Percentiles rank a stretch among this genome's conserved stretches.
Evolutionary conservation across 2,329 filamentous ascomycete genomes (phyloP).

Genomic region (Ceratocystis variospora): DNA sequence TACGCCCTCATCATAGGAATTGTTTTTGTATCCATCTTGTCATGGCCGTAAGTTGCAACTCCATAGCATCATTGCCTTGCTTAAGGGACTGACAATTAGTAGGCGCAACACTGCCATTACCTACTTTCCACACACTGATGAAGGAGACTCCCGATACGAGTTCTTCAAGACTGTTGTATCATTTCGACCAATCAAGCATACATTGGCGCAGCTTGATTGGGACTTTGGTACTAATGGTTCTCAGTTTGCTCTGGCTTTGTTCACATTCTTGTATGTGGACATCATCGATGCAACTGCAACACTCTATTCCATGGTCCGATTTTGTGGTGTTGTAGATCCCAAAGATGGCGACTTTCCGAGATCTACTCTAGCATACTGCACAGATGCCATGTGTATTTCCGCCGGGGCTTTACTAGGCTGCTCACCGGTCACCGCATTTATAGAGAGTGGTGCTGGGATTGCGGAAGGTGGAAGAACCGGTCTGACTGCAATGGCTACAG

Average conservation of each 20-base stretch:
- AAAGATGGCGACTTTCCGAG: conserved; percentile 79
- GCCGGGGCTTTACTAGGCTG: conserved; percentile 66
- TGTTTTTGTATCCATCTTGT: conserved; percentile 55
- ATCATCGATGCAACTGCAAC: conserved; percentile 80
- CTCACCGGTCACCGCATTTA: conserved; percentile 72
- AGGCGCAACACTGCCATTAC: conserved; percentile 55
- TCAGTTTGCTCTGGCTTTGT: conserved; percentile 49
- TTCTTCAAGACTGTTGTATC: conserved; percentile 62
- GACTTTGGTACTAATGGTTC: conserved; percentile 39
- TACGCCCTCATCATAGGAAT: conserved; percentile 64
- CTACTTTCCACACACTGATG: conserved; percentile 53
- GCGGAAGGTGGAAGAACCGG: conserved; percentile 77
- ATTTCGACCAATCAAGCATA: conserved; percentile 55
- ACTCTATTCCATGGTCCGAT: conserved; percentile 78
- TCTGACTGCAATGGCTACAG: conserved; percentile 65
- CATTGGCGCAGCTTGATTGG: conserved; percentile 54
- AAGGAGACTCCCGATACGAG: conserved; percentile 51
- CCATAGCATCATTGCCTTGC: not conserved
- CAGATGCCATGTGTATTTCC: conserved; percentile 65
- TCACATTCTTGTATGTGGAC: conserved; percentile 84
- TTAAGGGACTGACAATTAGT: conserved; percentile 7
- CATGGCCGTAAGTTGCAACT: conserved; percentile 48
- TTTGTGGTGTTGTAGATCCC: conserved; percentile 66
- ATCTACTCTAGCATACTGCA: conserved; percentile 67
- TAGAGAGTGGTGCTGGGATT: conserved; percentile 82